Base-by-base conservation (phyloP, 805 yeast genomes). In the Candida xyloterini region DNA sequence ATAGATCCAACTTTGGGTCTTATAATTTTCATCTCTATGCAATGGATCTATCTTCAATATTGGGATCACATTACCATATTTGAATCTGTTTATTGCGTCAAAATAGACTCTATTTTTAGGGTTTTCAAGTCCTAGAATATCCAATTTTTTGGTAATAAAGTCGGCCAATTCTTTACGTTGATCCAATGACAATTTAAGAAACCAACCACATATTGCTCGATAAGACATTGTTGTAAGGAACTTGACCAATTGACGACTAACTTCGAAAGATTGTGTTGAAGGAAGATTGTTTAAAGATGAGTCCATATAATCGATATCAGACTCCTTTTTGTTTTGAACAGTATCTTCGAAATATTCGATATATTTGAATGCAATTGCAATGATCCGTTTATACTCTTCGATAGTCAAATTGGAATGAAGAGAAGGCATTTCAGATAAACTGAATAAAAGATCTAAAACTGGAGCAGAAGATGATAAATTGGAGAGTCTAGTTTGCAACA, bases 281-380 rank as follows among this genome's bases (percentile, higher is more conserved):
- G 84, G 79, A 18, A 70, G 62, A 4, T 64, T 65, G 28, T 78
- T 85, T 10, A 76, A 74, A 15, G 66, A 69, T 1, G 73, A 68
- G 36, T 77, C 81, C 18, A 65, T 62, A 4, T 77, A 74, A 27
- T 55, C 51, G 26, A 66, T 66, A 4, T 55, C 33, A 8, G 38
- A 38, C n/a, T 36, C 45, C 25, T 49, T 41, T 44, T 25, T 45
- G 35, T 20, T 59, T 20, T 35, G 46, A 38, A 47, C 38, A 14
- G 42, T 52, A 49, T 84, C 89, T 36, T 73, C 68, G 2, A 87
- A 77, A 53, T 79, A 81, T 53, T 84, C 86, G 39, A 87, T 82
- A 51, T 80, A 82, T 51, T 81, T 81, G 65, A 88, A 84, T 1
- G 89, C 82, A 56, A 88, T 84, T 2, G 85, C 95, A 65, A 88